phyloP scores from a whole-genome alignment of 2,329 filamentous ascomycete species.

The Rhinocladiella mackenziei region DNA sequence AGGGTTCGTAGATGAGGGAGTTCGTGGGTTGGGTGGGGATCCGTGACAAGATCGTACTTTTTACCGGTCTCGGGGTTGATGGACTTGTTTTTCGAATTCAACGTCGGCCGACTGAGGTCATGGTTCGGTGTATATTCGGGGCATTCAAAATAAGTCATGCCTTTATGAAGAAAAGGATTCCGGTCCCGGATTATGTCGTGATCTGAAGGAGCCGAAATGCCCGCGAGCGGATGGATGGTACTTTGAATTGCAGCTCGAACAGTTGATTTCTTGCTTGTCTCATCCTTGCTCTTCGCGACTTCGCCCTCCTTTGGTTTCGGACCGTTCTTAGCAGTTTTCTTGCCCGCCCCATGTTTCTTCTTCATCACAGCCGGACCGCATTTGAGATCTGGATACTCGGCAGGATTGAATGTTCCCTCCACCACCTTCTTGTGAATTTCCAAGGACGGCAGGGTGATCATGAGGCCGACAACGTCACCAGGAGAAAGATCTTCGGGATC shows the following conservation, averaged over 20 bases:
- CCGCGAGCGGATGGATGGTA: constrained; percentile 9
- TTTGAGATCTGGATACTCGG: constrained; percentile 51
- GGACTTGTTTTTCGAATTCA: constrained; percentile 28
- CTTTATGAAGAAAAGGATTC: constrained; percentile 87
- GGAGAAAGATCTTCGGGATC: constrained; percentile 74
- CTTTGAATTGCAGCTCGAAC: constrained; percentile 18
- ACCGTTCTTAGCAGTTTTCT: constrained; percentile 24
- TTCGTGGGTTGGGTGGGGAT: constrained; percentile 56
- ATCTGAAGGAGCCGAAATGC: constrained; percentile 20
- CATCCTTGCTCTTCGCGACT: constrained; percentile 16
- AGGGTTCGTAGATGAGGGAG: constrained; percentile 77
- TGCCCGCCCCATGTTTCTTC: constrained; percentile 23
- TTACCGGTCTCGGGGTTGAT: constrained; percentile 59
- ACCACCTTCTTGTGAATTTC: constrained; percentile 83
- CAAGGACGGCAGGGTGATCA: constrained; percentile 85
- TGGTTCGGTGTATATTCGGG: constrained; percentile 85
- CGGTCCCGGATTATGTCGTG: constrained; percentile 87
- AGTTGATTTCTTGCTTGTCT: constrained; percentile 13
- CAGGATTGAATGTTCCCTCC: constrained; percentile 79
- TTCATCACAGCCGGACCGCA: constrained; percentile 28
- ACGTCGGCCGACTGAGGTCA: constrained; percentile 70
- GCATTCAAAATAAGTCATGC: constrained; percentile 62
- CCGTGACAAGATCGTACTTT: constrained; percentile 29
- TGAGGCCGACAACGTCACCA: constrained; percentile 89
- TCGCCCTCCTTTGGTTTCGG: constrained; percentile 25